Evolutionary conservation across 805 yeast genomes (phyloP).

Genomic region (Soucietia sequanensis): DNA sequence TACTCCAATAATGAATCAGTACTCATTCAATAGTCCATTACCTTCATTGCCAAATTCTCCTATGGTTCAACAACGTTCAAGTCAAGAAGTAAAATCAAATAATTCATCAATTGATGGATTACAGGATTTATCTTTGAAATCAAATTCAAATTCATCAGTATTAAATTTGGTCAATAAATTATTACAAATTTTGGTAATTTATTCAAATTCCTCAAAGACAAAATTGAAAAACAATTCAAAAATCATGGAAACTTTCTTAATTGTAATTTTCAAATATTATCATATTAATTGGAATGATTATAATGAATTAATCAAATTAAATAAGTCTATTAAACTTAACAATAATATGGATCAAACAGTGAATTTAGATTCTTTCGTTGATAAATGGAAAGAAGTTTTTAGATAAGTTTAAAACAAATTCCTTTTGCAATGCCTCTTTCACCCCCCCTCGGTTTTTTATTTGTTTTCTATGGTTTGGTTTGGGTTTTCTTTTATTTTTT

Average conservation of each 20-base stretch:
- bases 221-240: constrained; percentile 26
- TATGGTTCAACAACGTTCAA: not conserved
- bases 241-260: constrained; percentile 30
- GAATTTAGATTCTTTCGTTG: constrained; percentile 36
- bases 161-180: constrained; percentile 30
- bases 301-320: constrained; percentile 29
- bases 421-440: too few species aligned
- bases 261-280: constrained; percentile 35
- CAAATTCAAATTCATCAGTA: constrained; percentile 22
- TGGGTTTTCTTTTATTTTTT: too few species aligned
- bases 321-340: constrained; percentile 38
- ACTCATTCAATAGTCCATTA: constrained; percentile 1
- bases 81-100: not conserved
- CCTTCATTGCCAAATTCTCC: not conserved
- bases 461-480: too few species aligned
- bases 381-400: constrained; percentile 35
- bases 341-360: constrained; percentile 28
- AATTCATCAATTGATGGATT: not conserved
- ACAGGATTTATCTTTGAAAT: not conserved
- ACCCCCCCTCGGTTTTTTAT: too few species aligned
- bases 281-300: constrained; percentile 42
- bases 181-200: constrained; percentile 32
- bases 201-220: constrained; percentile 33
- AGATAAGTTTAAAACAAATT: constrained; percentile 22
- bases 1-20: constrained; percentile 29